A percentile compares a stretch with the other conserved stretches of the same genome.
Conservation (phyloP, 768 basidiomycete genomes). For the Punctularia strigosozonata region DNA sequence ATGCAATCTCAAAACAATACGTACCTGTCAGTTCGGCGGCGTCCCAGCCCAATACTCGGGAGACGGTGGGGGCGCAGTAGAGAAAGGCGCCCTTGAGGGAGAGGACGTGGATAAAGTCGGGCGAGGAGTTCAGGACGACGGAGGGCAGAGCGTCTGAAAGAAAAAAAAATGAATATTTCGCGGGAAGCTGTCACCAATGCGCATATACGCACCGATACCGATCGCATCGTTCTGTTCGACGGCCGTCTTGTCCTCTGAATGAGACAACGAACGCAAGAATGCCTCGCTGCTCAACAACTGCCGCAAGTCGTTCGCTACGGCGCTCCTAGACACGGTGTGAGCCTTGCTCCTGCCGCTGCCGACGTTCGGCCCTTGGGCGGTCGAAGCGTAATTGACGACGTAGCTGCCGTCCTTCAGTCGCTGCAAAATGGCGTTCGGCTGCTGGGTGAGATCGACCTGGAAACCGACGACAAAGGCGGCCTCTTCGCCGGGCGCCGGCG, state of each 20-base stretch:
- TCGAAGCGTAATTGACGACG: slow-evolving; percentile 42
- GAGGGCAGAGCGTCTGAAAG: slow-evolving; percentile 44
- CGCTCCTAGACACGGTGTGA: too few relatives aligned
- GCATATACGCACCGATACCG: too few relatives aligned
- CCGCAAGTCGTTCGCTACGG: slow-evolving; percentile 43
- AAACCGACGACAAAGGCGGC: slow-evolving; percentile 88
- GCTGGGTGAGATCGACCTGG: slow-evolving; percentile 85
- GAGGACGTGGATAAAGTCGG: slow-evolving; percentile 85
- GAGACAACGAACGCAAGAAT: too few relatives aligned
- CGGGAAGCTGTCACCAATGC: too few relatives aligned
- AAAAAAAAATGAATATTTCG: too few relatives aligned
- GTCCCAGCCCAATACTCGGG: slow-evolving; percentile 73
- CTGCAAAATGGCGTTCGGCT: slow-evolving; percentile 74
- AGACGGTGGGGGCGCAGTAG: slow-evolving; percentile 80
- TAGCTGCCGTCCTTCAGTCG: slow-evolving; percentile 73
- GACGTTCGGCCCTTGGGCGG: too few relatives aligned
- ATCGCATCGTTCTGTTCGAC: too few relatives aligned
- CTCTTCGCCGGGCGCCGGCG: slow-evolving; percentile 49
- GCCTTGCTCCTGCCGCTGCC: too few relatives aligned
- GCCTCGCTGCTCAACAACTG: slow-evolving; percentile 31
- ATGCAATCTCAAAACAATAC: too few relatives aligned
- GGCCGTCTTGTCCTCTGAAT: too few relatives aligned
- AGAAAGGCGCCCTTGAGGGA: slow-evolving; percentile 89
- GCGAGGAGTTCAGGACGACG: slow-evolving; percentile 46
- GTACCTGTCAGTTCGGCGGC: slow-evolving; percentile 76